These are phyloP conservation scores for Solanum raphanifolium DNA, from an alignment of 257 asterid genomes.

Conservation along the genomic window DNA sequence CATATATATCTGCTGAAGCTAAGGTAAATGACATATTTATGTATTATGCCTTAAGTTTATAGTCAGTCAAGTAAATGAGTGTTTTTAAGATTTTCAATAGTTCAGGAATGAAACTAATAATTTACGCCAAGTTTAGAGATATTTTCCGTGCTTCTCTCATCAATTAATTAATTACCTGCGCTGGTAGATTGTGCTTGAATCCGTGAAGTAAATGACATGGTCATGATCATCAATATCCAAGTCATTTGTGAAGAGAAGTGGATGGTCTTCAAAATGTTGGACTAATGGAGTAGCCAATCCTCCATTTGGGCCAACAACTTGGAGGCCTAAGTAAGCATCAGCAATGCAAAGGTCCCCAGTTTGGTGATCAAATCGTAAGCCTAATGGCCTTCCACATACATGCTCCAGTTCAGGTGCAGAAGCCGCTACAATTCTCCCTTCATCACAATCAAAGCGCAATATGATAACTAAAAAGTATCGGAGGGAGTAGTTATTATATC, in stretches of 20 bases:
- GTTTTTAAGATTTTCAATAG: too few species aligned
- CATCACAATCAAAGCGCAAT: not conserved
- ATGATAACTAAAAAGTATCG: too few species aligned
- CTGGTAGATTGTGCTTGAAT: slow-evolving; percentile 39
- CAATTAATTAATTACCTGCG: slow-evolving; percentile 27
- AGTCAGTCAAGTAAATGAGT: too few species aligned
- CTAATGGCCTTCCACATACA: slow-evolving; percentile 63
- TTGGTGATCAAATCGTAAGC: slow-evolving; percentile 38
- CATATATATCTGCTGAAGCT: too few species aligned
- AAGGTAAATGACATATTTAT: too few species aligned
- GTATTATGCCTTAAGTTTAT: too few species aligned
- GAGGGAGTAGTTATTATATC: too few species aligned
- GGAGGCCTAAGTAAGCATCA: slow-evolving; percentile 69
- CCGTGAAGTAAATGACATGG: slow-evolving; percentile 52
- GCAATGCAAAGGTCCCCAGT: slow-evolving; percentile 62
- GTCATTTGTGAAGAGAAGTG: slow-evolving; percentile 49
- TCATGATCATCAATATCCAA: slow-evolving; percentile 54
- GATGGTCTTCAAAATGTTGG: slow-evolving; percentile 37
- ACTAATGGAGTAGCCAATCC: slow-evolving; percentile 42
- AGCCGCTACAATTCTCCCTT: slow-evolving; percentile 40
- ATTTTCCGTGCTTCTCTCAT: too few species aligned
- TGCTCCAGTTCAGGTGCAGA: slow-evolving; percentile 48
- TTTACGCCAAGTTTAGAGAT: too few species aligned
- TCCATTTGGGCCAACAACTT: slow-evolving; percentile 46
- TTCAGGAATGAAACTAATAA: too few species aligned